Percentiles rank a stretch among this genome's conserved stretches.
phyloP scores from a whole-genome alignment of 805 yeast species.

The Pichia cabralensis region DNA sequence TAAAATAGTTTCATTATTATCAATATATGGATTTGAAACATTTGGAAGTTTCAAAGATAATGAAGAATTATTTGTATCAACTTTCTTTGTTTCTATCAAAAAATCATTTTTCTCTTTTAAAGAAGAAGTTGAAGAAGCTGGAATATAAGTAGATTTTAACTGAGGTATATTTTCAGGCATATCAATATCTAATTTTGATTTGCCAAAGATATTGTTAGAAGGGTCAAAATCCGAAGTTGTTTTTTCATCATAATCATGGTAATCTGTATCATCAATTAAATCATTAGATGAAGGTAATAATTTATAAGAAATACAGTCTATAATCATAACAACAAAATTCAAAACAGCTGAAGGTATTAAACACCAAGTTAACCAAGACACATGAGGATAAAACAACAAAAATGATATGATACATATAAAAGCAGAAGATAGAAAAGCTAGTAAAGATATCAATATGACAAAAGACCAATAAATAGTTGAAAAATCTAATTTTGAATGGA shows the following conservation, averaged over 20 bases:
- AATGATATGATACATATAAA: constrained; percentile 45
- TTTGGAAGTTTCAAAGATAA: constrained; percentile 7
- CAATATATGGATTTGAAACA: constrained; percentile 7
- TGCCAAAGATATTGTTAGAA: no score
- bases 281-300: constrained; percentile 10
- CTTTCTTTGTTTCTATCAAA: background rate
- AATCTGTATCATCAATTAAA: constrained; percentile 9
- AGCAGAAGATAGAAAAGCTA: constrained; percentile 47
- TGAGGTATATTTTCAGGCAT: background rate
- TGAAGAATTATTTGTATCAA: constrained; percentile 1
- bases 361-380: constrained; percentile 67
- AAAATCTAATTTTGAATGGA: background rate
- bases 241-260: constrained; percentile 5
- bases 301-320: constrained; percentile 32
- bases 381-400: constrained; percentile 52
- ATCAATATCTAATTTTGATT: no score
- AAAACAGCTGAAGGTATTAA: constrained; percentile 57
- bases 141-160: no score
- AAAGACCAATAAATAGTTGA: constrained; percentile 28
- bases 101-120: constrained; percentile 2
- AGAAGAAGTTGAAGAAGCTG: no score
- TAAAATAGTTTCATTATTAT: background rate
- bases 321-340: constrained; percentile 40
- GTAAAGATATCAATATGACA: constrained; percentile 33
- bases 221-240: no score